Evolutionary conservation across 371 early-diverging fungal species (phyloP), one percentile per base, ranked within the genome.

Genomic region (Mortierella sp.): DNA sequence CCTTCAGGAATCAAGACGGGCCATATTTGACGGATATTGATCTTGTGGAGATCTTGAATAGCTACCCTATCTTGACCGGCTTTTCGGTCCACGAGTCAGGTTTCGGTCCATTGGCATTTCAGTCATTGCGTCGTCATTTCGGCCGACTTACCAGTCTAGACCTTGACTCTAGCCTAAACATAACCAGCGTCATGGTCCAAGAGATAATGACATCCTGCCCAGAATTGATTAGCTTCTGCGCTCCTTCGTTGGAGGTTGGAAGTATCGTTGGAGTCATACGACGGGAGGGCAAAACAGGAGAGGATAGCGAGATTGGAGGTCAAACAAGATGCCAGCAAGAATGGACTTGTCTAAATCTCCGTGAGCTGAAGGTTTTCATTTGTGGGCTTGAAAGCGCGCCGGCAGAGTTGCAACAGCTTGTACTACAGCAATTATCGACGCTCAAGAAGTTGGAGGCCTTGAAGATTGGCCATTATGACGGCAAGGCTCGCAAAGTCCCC

Each of bases 81-180:
- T 47, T 73, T n/a, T 60, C 67, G 9, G 47, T 67, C 47, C 45
- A 24, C 26, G 61, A 45, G 52, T 32, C 62, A 0, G 47, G 28
- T 0, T 67, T 73, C 35, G 67, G 68, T 2, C 49, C 47, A 1
- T 1, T 14, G 22, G 68, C 67, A 1, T 45, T 62, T 35, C 62
- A 67, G n/a, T 61, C 73, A 9, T 30, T 73, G 32, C 22, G 11
- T n/a, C 61, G 62, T 6, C 73, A 73, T 10, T 73, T 73, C 52
- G 37, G 49, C 12, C 3, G 6, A 39, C 28, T 43, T 66, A 6
- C 45, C 52, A 2, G 5, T 26, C 18, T 67, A 22, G 68, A 73
- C 14, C 39, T 73, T 18, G 30, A 57, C 43, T n/a, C 40, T 2
- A 62, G 67, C 24, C 26, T 43, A 9, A 55, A 24, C 2, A 49